Evolutionary conservation across 106 monocot genomes (phyloP), one percentile per base, ranked within the genome.

Genomic region (Amphibolis antarctica): DNA sequence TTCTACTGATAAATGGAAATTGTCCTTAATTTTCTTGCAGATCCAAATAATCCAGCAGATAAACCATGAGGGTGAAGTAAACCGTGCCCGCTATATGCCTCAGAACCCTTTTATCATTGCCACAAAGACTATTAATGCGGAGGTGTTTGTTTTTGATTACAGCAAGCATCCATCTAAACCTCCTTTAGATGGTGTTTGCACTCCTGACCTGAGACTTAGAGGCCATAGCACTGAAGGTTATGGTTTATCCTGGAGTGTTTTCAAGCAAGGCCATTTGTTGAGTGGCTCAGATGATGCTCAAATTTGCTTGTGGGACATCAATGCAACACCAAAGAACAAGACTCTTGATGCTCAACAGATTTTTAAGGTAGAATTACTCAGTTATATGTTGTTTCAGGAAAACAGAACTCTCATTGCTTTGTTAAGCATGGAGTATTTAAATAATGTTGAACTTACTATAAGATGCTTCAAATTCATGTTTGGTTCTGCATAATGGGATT

Each of bases 261-360:
- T 99, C 69, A 99, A 92, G 65, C 79, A 88, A 46, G 98, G 98
- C 0, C 75, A 91, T 79, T 58, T 99, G 36, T 64, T 99, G 46
- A 99, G 98, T 77, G 91, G 98, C 48, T 99, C 98, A 44, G 98
- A 99, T 77, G 98, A 99, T 79, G 78, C 87, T 63, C 98, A 92
- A 69, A 99, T 99, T 59, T 99, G 98, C 73, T 71, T 99, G 65
- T 99, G 98, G 98, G 98, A 99, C 44, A 83, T 92, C 55, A 91
- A 85, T 75, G 85, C 80, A 50, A 79, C 83, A 53, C 79, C 87
- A 28, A 88, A 88, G 66, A 92, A 88, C 66, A 91, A 85, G 53
- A 62, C 74, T 53, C 84, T 99, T 59, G 98, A 99, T 77, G 87
- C 91, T 73, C 77, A 85, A 60, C 87, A 99, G 66, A 85, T 83